phyloP scores from a whole-genome alignment of 768 basidiomycete genomes.

The Sistotremastrum niveocremeum region DNA sequence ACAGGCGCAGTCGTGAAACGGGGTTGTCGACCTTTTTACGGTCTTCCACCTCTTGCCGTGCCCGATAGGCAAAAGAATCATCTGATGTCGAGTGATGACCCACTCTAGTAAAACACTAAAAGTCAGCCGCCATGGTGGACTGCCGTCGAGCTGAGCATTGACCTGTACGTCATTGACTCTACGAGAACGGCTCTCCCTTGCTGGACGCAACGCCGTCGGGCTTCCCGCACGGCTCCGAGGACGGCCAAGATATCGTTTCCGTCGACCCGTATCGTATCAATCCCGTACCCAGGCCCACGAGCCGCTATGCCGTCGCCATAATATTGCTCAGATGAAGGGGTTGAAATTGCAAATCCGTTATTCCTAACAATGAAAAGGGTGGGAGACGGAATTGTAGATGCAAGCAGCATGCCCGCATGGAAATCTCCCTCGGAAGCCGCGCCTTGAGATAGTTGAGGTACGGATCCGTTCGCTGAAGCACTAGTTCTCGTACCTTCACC shows the following conservation, averaged over 20 bases:
- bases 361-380: conserved; percentile 64
- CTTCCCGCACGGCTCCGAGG: conserved; percentile 56
- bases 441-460: conserved; percentile 15
- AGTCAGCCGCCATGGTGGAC: not conserved
- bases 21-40: conserved; percentile 87
- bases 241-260: conserved; percentile 90
- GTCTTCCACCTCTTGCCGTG: conserved; percentile 82
- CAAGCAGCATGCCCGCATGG: conserved; percentile 78
- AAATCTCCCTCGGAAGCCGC: conserved; percentile 50
- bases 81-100: conserved; percentile 96
- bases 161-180: conserved; percentile 89
- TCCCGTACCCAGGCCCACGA: conserved; percentile 83
- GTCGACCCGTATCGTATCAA: conserved; percentile 85
- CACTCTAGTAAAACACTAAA: conserved; percentile 32
- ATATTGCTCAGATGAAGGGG: conserved; percentile 79
- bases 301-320: conserved; percentile 88
- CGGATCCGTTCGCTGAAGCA: conserved; percentile 80
- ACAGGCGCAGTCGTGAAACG: conserved; percentile 70
- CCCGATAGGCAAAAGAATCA: conserved; percentile 88
- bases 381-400: conserved; percentile 63
- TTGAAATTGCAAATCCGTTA: conserved; percentile 93
- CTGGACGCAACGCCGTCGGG: conserved; percentile 55
- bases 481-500: conserved; percentile 52
- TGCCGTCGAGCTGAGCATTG: conserved; percentile 8
- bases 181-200: conserved; percentile 72